A percentile compares a stretch with the other conserved stretches of the same genome.
These are phyloP conservation scores for Beauveria medogensis DNA, from an alignment of 2,329 filamentous ascomycete species.

Conservation along the genomic window DNA sequence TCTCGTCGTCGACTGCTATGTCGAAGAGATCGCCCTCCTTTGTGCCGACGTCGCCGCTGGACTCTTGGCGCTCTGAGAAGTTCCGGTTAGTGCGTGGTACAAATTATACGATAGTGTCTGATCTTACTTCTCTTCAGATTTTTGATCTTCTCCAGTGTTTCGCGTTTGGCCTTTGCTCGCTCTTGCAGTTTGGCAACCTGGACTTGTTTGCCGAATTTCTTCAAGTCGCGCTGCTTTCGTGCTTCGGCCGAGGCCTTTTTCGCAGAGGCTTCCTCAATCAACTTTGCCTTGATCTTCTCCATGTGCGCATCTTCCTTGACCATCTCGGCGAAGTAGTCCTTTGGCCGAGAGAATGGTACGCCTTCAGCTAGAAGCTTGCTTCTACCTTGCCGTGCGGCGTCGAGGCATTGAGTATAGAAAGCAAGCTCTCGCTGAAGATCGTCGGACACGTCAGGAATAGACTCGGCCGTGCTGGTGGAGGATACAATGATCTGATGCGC, in stretches of 20 bases:
- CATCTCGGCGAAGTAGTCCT: slow-evolving; percentile 98
- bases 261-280: slow-evolving; percentile 81
- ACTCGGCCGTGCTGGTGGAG: slow-evolving; percentile 50
- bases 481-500: slow-evolving; percentile 73
- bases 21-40: slow-evolving; percentile 88
- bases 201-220: slow-evolving; percentile 99
- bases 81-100: slow-evolving; percentile 16
- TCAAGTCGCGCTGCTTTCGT: slow-evolving; percentile 83
- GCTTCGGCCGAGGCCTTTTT: slow-evolving; percentile 93
- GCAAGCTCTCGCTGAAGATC: slow-evolving; percentile 87
- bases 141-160: slow-evolving; percentile 93
- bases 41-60: slow-evolving; percentile 49
- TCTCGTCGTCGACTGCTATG: slow-evolving; percentile 68
- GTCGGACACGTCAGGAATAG: slow-evolving; percentile 78
- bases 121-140: slow-evolving; percentile 85
- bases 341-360: slow-evolving; percentile 77
- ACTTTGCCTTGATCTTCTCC: slow-evolving; percentile 89
- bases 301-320: slow-evolving; percentile 98
- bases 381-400: slow-evolving; percentile 67
- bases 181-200: slow-evolving; percentile 95
- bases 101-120: not conserved
- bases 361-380: slow-evolving; percentile 71
- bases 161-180: slow-evolving; percentile 82
- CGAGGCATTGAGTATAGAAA: slow-evolving; percentile 84
- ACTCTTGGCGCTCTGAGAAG: slow-evolving; percentile 74